Base-by-base conservation (phyloP, 2,329 filamentous ascomycete species). In the Aspergillus carbonarius region DNA sequence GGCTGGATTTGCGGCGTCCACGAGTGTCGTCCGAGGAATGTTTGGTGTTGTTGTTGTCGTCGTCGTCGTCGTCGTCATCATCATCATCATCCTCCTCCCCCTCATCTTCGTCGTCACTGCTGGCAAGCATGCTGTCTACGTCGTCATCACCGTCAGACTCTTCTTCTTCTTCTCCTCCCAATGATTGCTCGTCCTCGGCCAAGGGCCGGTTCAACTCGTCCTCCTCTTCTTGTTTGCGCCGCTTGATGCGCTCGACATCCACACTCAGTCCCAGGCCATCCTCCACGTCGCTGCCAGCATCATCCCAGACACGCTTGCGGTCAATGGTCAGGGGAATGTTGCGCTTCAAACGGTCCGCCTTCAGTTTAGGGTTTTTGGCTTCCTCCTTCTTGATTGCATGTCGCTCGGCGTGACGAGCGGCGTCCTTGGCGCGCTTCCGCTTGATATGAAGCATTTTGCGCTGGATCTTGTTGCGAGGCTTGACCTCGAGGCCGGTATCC, bases 231-330 rank as follows among this genome's bases (percentile, higher is more conserved):
- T 79, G 66, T 66, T 74, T 81, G 59, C 77, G 74, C 63, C 78
- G 69, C 68, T 81, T 81, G 64, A 81, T 73, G 52, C 77, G 73
- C 67, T 80, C 79, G 37, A 81, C 76, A 64, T 81, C 79, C 42
- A 82, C 77, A 53, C 74, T 80, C 61, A 78, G 53, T 35, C 79
- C 80, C 46, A 82, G 67, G 23, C 76, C 72, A 49, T 79, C 76
- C 39, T 79, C 78, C 15, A 74, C 74, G 59, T 81, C 79, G 54
- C 77, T 76, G 49, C 87, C 87, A 51, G 85, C 84, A 54, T 93
- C 88, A 68, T 97, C 93, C 91, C 92, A 98, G 32, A 91, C 87
- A 73, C 95, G 86, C 81, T 96, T 96, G 68, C 87, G 85, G 68
- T 97, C 93, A 58, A 96, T 83, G 0, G 92, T 96, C 55, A 85